Evolutionary conservation across 331 rosid genomes (phyloP).

Genomic region (Malus hybrid): DNA sequence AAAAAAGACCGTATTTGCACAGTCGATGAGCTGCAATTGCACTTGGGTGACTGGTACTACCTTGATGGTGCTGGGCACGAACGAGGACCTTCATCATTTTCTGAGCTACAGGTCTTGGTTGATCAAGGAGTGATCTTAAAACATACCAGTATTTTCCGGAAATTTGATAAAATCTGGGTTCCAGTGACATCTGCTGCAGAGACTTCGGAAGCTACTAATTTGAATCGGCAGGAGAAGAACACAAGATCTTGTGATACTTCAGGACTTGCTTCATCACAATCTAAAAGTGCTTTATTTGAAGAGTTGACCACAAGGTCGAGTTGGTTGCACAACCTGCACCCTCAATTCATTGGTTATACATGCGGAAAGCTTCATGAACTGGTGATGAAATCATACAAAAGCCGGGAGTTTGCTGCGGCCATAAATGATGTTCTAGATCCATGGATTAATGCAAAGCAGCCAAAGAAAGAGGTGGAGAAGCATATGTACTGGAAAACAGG

Average conservation of each 20-base stretch:
- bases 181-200: slow-evolving; percentile 63
- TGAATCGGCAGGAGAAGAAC: slow-evolving; percentile 32
- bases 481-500: slow-evolving; percentile 83
- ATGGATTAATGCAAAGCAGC: slow-evolving; percentile 93
- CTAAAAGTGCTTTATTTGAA: slow-evolving; percentile 20
- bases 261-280: slow-evolving; percentile 25
- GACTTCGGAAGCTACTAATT: slow-evolving; percentile 37
- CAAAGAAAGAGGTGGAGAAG: slow-evolving; percentile 89
- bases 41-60: slow-evolving; percentile 92
- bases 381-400: slow-evolving; percentile 90
- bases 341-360: slow-evolving; percentile 91
- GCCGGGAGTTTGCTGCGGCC: slow-evolving; percentile 94
- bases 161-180: slow-evolving; percentile 87
- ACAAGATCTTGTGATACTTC: slow-evolving; percentile 32
- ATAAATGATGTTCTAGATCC: slow-evolving; percentile 96
- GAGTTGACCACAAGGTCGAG: slow-evolving; percentile 20
- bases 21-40: slow-evolving; percentile 61
- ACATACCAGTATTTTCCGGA: slow-evolving; percentile 76
- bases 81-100: slow-evolving; percentile 81
- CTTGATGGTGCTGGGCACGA: slow-evolving; percentile 98
- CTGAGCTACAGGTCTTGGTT: slow-evolving; percentile 70
- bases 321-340: slow-evolving; percentile 51
- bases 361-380: slow-evolving; percentile 89
- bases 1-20: slow-evolving; percentile 72
- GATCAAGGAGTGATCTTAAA: slow-evolving; percentile 66